Percentiles rank a stretch among this genome's conserved stretches.
phyloP scores from a whole-genome alignment of 2,329 filamentous ascomycete genomes.

The Anisogramma anomala region DNA sequence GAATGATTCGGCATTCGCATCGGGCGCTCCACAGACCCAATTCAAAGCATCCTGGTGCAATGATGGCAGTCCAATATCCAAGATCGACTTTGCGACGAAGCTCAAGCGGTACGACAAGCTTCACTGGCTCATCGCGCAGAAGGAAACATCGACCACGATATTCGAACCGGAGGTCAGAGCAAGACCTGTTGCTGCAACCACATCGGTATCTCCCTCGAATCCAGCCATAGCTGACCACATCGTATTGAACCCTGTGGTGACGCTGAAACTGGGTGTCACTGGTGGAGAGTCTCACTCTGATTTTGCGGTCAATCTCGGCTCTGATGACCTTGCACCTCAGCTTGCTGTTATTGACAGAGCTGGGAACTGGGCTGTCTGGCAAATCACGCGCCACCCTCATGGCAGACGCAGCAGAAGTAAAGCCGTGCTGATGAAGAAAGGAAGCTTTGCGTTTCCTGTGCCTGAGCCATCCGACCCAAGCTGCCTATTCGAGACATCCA shows the following conservation, averaged over 20 bases:
- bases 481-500: slow-evolving; percentile 28
- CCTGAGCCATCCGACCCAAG: slow-evolving; percentile 22
- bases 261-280: slow-evolving; percentile 39
- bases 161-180: slow-evolving; percentile 38
- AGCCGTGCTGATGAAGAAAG: slow-evolving; percentile 19
- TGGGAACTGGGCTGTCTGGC: slow-evolving; percentile 59
- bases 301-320: slow-evolving; percentile 49
- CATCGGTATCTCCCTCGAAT: slow-evolving; percentile 10
- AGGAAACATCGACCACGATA: slow-evolving; percentile 38
- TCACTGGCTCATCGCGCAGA: slow-evolving; percentile 44
- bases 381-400: slow-evolving; percentile 33
- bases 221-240: slow-evolving; percentile 36
- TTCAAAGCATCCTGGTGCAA: slow-evolving; percentile 42
- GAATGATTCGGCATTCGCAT: slow-evolving; percentile 20
- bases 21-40: slow-evolving; percentile 1
- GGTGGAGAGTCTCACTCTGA: slow-evolving; percentile 48
- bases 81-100: slow-evolving; percentile 38
- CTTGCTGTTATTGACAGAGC: slow-evolving; percentile 53
- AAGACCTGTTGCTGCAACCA: slow-evolving; percentile 22
- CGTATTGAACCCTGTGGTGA: slow-evolving; percentile 41
- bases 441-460: neutral
- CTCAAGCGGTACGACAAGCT: slow-evolving; percentile 25
- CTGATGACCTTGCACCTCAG: slow-evolving; percentile 41
- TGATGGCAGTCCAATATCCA: slow-evolving; percentile 36
- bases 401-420: slow-evolving; percentile 25